Conservation (phyloP, 345 rosid genomes). For the Heritiera fomes region DNA sequence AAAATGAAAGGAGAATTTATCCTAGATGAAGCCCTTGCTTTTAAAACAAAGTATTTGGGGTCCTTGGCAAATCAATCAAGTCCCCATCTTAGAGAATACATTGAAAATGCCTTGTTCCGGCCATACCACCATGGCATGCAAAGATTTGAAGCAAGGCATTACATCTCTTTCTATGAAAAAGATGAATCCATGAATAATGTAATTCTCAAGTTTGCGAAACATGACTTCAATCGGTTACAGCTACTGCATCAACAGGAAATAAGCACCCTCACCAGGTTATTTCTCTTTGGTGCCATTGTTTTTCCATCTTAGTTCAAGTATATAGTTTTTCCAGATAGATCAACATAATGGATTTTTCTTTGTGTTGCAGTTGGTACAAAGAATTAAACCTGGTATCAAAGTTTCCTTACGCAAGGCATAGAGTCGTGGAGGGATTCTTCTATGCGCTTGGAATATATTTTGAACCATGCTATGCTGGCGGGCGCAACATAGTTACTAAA, state of each 20-base stretch:
- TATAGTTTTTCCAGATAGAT: not conserved
- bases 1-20: constrained; percentile 18
- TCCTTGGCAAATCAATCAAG: not conserved
- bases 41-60: constrained; percentile 11
- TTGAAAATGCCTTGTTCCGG: no score
- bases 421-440: constrained; percentile 21
- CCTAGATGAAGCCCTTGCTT: constrained; percentile 22
- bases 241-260: constrained; percentile 20
- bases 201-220: constrained; percentile 13
- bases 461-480: constrained; percentile 20
- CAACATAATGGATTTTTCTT: no score
- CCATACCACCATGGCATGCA: not conserved
- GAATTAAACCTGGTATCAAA: constrained; percentile 13
- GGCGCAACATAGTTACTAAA: constrained; percentile 13
- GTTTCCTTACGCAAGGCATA: constrained; percentile 24
- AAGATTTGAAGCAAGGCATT: constrained; percentile 1
- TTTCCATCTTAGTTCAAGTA: not conserved
- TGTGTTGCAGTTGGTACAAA: constrained; percentile 27
- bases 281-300: not conserved
- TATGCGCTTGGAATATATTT: constrained; percentile 11
- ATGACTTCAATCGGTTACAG: constrained; percentile 20
- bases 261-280: not conserved
- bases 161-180: constrained; percentile 17
- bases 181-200: not conserved
- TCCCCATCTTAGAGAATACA: no score